phyloP scores from a whole-genome alignment of 495 filamentous ascomycete species.

The Darksidea phi region DNA sequence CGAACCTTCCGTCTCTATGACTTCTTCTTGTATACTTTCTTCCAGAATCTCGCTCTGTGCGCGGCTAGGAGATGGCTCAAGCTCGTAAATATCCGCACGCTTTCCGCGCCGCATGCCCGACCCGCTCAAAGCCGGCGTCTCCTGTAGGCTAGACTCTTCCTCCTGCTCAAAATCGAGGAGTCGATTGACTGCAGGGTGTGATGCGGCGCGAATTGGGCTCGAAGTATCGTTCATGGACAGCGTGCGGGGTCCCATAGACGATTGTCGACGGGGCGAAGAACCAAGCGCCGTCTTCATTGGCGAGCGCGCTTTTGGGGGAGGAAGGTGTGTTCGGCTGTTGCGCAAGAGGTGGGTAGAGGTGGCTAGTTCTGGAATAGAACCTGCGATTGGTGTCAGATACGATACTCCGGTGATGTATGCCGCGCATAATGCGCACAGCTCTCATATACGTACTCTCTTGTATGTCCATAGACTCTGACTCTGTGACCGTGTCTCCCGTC shows the following conservation, averaged over 20 bases:
- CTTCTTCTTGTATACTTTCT: constrained; percentile 29
- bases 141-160: constrained; percentile 25
- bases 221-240: background rate
- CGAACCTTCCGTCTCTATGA: constrained; percentile 18
- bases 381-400: constrained; percentile 32
- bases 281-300: constrained; percentile 58
- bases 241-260: constrained; percentile 45
- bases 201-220: constrained; percentile 26
- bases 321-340: constrained; percentile 43
- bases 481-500: constrained; percentile 40
- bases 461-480: constrained; percentile 49
- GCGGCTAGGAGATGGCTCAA: constrained; percentile 24
- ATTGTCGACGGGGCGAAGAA: constrained; percentile 54
- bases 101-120: constrained; percentile 7
- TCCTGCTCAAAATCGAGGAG: constrained; percentile 45
- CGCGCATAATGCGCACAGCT: background rate
- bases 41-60: constrained; percentile 12
- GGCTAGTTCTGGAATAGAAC: constrained; percentile 49
- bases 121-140: constrained; percentile 23
- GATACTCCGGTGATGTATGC: background rate
- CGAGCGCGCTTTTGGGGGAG: constrained; percentile 51
- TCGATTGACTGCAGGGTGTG: constrained; percentile 42
- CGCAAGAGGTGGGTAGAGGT: constrained; percentile 39
- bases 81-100: constrained; percentile 25
- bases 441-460: constrained; percentile 46